Percentiles rank a stretch among this genome's conserved stretches.
Evolutionary conservation across 257 asterid species (phyloP).

Genomic region (Anisodus acutangulus): DNA sequence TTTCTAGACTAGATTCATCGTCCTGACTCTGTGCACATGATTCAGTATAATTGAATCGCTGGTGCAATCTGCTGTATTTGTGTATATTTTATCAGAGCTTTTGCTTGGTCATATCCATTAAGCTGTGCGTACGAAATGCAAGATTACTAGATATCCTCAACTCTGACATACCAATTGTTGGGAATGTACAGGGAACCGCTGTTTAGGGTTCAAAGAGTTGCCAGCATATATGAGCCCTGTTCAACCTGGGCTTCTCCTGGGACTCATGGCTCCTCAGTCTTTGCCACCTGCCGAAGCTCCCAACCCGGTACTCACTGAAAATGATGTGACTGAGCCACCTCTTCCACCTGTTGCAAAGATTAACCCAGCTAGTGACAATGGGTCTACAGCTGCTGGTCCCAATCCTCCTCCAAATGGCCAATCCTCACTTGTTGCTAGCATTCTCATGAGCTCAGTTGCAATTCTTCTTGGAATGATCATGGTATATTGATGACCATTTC

Average conservation of each 20-base stretch:
- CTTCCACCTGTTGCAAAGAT: slow-evolving; percentile 60
- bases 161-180: slow-evolving; percentile 19
- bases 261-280: slow-evolving; percentile 32
- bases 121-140: background rate
- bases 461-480: slow-evolving; percentile 43
- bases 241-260: slow-evolving; percentile 60
- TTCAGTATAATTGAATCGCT: background rate
- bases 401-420: slow-evolving; percentile 55
- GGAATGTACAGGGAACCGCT: slow-evolving; percentile 65
- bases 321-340: slow-evolving; percentile 66
- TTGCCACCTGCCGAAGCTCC: slow-evolving; percentile 90
- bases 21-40: background rate
- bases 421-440: slow-evolving; percentile 49
- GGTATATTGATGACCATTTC: slow-evolving; percentile 36
- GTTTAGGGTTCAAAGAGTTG: slow-evolving; percentile 49
- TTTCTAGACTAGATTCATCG: background rate
- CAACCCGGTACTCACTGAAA: slow-evolving; percentile 54
- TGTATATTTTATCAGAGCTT: background rate
- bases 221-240: slow-evolving; percentile 68
- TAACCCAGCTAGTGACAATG: slow-evolving; percentile 41
- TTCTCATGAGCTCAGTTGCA: slow-evolving; percentile 47
- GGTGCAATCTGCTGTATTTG: slow-evolving; percentile 10
- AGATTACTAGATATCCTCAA: background rate
- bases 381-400: slow-evolving; percentile 48
- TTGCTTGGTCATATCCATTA: slow-evolving; percentile 2